Evolutionary conservation across 2,329 filamentous ascomycete genomes (phyloP).

Genomic region (Dothiorella sarmentorum): DNA sequence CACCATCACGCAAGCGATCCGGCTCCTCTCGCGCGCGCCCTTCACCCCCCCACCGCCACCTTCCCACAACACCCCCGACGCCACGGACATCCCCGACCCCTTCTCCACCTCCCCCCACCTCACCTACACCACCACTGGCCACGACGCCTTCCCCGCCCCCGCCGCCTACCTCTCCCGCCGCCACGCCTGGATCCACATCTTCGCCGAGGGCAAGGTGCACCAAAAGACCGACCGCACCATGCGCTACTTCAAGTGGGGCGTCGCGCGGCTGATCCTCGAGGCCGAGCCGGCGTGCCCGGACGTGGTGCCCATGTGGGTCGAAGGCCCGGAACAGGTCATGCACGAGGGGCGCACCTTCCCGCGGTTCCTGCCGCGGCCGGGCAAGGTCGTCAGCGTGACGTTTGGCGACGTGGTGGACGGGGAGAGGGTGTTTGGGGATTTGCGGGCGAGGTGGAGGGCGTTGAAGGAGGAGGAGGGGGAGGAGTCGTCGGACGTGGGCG

Average conservation of each 20-base stretch:
- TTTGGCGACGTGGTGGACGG: constrained; percentile 77
- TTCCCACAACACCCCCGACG: constrained; percentile 11
- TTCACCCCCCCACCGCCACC: constrained; percentile 30
- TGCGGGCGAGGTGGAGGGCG: constrained; percentile 70
- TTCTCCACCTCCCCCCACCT: constrained; percentile 54
- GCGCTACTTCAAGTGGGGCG: constrained; percentile 98
- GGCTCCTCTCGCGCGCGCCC: constrained; percentile 66
- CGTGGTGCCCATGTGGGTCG: constrained; percentile 89
- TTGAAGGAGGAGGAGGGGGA: constrained; percentile 50
- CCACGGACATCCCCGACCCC: constrained; percentile 45
- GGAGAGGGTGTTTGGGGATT: constrained; percentile 71
- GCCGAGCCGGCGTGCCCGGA: constrained; percentile 75
- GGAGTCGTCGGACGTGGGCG: constrained; percentile 47
- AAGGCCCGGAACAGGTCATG: constrained; percentile 87
- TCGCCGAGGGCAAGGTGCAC: constrained; percentile 92
- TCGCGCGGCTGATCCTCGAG: constrained; percentile 87
- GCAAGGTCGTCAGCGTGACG: constrained; percentile 66
- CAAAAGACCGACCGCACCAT: constrained; percentile 75
- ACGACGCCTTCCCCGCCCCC: constrained; percentile 66
- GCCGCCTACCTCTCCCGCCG: constrained; percentile 67
- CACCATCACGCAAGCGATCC: constrained; percentile 79
- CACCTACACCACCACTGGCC: constrained; percentile 64
- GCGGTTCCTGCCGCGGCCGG: constrained; percentile 72
- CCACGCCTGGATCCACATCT: constrained; percentile 88
- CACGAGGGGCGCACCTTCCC: constrained; percentile 76